Evolutionary conservation across 495 filamentous ascomycete species (phyloP).

Genomic region (Annulohypoxylon bovei): DNA sequence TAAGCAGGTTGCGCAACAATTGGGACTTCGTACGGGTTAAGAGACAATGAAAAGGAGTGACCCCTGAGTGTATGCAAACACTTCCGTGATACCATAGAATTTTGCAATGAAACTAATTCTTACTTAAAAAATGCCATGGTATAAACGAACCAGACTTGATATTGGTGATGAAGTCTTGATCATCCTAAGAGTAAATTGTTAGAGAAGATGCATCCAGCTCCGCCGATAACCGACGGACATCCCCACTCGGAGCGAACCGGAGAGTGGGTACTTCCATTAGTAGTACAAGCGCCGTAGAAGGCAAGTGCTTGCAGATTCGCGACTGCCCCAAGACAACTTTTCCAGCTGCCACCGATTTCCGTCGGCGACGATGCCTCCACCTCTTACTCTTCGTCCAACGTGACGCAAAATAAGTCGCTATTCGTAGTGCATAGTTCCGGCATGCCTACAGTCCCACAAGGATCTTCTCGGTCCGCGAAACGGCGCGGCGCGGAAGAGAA

Average conservation of each 20-base stretch:
- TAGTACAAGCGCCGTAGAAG: not conserved
- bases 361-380: not conserved
- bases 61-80: slow-evolving; percentile 2
- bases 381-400: not conserved
- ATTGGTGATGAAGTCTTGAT: not conserved
- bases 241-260: not conserved
- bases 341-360: slow-evolving; percentile 24
- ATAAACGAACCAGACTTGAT: not conserved
- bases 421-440: not conserved
- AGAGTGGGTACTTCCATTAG: not conserved
- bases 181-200: not conserved
- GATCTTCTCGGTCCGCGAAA: slow-evolving; percentile 14
- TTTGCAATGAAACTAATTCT: not conserved
- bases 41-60: slow-evolving; percentile 12
- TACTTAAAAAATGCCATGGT: not conserved
- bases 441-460: not conserved
- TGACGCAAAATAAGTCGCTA: not conserved
- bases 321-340: not conserved
- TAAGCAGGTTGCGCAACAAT: not conserved
- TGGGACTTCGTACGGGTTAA: not conserved
- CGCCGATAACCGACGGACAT: slow-evolving; percentile 33
- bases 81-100: not conserved
- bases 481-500: slow-evolving; percentile 19
- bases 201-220: not conserved
- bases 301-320: not conserved